Evolutionary conservation across 306 rosid species (phyloP).

Genomic region (Hippophae tibetana): DNA sequence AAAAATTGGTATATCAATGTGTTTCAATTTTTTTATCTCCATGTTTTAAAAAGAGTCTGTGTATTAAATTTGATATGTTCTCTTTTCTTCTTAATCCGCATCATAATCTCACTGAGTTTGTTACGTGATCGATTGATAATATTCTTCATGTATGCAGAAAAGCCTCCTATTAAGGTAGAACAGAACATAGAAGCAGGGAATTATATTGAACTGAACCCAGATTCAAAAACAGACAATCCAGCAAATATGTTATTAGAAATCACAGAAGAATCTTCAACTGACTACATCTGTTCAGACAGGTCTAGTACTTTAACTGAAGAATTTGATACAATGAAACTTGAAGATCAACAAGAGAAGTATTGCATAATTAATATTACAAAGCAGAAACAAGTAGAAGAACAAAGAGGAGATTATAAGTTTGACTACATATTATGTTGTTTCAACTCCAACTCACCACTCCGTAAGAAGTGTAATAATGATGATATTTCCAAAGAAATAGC

Average conservation of each 20-base stretch:
- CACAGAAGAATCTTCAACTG: slow-evolving; percentile 35
- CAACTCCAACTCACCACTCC: slow-evolving; percentile 21
- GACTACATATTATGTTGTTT: slow-evolving; percentile 27
- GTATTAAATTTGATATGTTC: too few species aligned
- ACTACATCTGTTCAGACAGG: slow-evolving; percentile 33
- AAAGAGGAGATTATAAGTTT: slow-evolving; percentile 9
- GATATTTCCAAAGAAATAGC: not conserved
- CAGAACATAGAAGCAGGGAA: slow-evolving; percentile 16
- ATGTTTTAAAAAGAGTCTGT: too few species aligned
- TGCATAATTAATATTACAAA: not conserved
- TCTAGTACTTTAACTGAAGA: slow-evolving; percentile 41
- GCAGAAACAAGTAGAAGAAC: slow-evolving; percentile 13
- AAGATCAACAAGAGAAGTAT: slow-evolving; percentile 24
- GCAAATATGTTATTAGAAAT: slow-evolving; percentile 36
- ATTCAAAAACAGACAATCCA: slow-evolving; percentile 17
- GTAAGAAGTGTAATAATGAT: slow-evolving; percentile 13
- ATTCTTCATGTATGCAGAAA: slow-evolving; percentile 4
- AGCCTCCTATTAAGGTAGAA: slow-evolving; percentile 8
- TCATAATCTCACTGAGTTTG: too few species aligned
- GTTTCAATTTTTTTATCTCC: too few species aligned
- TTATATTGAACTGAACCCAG: slow-evolving; percentile 2
- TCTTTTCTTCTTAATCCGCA: too few species aligned
- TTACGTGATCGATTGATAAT: too few species aligned
- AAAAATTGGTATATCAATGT: too few species aligned
- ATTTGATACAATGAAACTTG: slow-evolving; percentile 33